A percentile compares a stretch with the other conserved stretches of the same genome.
Conservation (phyloP, 2,329 filamentous ascomycete genomes). For the Phaeoacremonium minimum region DNA sequence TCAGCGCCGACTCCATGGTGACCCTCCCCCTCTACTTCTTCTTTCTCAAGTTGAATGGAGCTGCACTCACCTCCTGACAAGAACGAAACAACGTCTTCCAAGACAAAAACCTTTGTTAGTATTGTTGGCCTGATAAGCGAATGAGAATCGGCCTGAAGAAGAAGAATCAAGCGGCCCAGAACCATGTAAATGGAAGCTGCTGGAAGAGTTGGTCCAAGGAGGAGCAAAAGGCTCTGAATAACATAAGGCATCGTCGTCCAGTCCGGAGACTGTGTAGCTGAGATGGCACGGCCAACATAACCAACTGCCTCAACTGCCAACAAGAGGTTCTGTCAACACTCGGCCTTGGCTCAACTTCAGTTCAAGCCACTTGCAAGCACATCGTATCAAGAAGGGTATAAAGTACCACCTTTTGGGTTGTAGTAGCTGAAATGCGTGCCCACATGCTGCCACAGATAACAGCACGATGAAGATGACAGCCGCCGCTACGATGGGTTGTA, state of each 20-base stretch:
- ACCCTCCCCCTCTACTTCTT: too few species aligned
- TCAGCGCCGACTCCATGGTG: too few species aligned
- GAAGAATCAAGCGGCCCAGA: conserved; percentile 2
- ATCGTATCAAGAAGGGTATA: conserved; percentile 46
- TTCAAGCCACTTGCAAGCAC: conserved; percentile 32
- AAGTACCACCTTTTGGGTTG: conserved; percentile 42
- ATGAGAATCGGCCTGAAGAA: conserved; percentile 1
- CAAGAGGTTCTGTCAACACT: neutral
- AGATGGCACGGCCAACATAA: conserved; percentile 4
- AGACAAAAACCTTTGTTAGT: conserved; percentile 8
- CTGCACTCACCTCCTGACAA: conserved; percentile 1
- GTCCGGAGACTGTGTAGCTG: conserved; percentile 1
- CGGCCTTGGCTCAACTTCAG: neutral
- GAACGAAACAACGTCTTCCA: conserved; percentile 6
- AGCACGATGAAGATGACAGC: conserved; percentile 34
- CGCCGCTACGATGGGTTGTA: conserved; percentile 18
- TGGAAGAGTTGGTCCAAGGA: conserved; percentile 5
- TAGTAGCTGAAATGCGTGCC: conserved; percentile 32
- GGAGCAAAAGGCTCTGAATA: conserved; percentile 5
- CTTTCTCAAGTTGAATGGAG: too few species aligned
- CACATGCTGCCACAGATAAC: conserved; percentile 28
- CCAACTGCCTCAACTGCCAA: conserved; percentile 5
- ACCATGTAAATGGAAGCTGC: conserved; percentile 9
- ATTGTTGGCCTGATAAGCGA: conserved; percentile 2
- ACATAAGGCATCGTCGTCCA: conserved; percentile 3